Evolutionary conservation across 345 rosid species (phyloP).

Genomic region (Ceriops zippeliana): DNA sequence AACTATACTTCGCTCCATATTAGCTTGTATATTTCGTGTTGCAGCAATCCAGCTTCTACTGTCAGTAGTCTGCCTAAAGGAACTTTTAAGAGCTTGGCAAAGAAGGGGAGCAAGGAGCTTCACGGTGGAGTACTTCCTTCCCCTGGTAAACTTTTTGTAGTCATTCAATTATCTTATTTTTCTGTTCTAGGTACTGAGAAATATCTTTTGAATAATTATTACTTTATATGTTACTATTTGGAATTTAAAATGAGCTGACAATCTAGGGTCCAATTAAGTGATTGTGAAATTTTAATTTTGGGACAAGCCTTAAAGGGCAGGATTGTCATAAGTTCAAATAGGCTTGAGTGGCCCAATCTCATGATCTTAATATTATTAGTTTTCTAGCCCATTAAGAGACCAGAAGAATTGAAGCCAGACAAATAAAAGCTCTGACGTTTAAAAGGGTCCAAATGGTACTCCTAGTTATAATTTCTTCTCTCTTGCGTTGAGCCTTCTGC

Average conservation of each 20-base stretch:
- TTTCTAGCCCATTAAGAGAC: no score
- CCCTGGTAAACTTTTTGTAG: conserved; percentile 37
- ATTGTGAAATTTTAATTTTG: background rate
- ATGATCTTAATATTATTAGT: no score
- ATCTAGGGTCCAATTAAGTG: background rate
- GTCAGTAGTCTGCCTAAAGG: conserved; percentile 26
- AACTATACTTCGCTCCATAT: background rate
- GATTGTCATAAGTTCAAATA: no score
- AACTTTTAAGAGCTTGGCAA: conserved; percentile 16
- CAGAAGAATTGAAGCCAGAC: no score
- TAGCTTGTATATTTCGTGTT: background rate
- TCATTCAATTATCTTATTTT: conserved; percentile 4
- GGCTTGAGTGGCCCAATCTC: no score
- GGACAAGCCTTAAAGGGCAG: no score
- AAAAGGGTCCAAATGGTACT: no score
- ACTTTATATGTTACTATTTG: background rate
- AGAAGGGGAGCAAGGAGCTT: conserved; percentile 29
- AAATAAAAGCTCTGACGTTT: no score
- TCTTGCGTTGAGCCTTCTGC: no score
- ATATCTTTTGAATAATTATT: background rate
- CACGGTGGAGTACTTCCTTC: conserved; percentile 19
- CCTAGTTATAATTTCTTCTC: no score
- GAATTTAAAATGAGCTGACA: background rate
- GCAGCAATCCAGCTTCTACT: conserved; percentile 24
- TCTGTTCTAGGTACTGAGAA: background rate